A percentile compares a stretch with the other conserved stretches of the same genome.
Conservation (phyloP, 805 yeast species). For the Suhomyces xylopsoci region DNA sequence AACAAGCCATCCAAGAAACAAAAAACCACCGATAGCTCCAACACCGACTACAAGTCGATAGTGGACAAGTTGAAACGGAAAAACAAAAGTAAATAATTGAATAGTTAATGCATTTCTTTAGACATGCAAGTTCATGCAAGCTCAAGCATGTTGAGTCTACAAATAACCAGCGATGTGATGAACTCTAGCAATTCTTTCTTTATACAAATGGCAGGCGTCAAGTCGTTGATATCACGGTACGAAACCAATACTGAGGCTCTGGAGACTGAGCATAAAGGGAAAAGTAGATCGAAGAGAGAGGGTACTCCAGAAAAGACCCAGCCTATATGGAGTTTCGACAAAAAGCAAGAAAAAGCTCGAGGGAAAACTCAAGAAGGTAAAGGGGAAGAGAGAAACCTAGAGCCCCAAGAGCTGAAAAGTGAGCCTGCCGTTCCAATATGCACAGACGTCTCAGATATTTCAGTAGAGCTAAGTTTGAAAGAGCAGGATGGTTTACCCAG, state of each 20-base stretch:
- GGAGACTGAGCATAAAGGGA: neutral
- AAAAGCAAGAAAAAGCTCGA: too few relatives aligned
- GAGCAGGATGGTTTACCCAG: neutral
- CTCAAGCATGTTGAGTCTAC: neutral
- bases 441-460: neutral
- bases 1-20: slow-evolving; percentile 9
- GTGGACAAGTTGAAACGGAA: slow-evolving; percentile 52
- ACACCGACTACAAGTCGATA: slow-evolving; percentile 24
- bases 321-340: neutral
- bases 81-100: slow-evolving; percentile 14
- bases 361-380: neutral
- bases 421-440: neutral
- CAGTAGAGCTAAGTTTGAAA: neutral
- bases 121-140: neutral
- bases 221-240: slow-evolving; percentile 7
- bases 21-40: slow-evolving; percentile 5
- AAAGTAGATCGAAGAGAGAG: neutral
- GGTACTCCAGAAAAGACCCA: neutral
- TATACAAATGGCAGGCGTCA: slow-evolving; percentile 3
- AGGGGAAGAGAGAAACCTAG: too few relatives aligned
- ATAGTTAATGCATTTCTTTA: neutral
- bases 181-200: too few relatives aligned
- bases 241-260: neutral
- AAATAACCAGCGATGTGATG: too few relatives aligned
- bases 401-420: too few relatives aligned